Evolutionary conservation across 176 grass and related monocot species (phyloP), one percentile per base, ranked within the genome.

Genomic region (Eleusine coracana): DNA sequence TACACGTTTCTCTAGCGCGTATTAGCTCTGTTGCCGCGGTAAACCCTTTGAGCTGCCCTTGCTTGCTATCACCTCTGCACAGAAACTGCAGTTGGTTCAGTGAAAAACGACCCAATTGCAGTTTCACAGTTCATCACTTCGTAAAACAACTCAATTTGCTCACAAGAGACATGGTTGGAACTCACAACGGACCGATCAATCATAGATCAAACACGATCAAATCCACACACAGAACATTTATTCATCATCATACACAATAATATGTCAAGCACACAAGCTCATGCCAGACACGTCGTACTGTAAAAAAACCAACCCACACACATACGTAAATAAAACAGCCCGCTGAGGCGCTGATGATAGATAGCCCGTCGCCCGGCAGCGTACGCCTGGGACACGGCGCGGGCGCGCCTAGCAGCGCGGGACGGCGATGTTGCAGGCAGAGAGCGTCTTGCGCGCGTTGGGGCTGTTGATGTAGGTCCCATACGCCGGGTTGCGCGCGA

Each of bases 401-500:
- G 31, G 63, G 15, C 27, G 50, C 15, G 51, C 58, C 74, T 90
- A 90, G 88, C 88, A 86, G 16, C 1, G 8, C 9, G 88, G 88
- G 41, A 83, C 3, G 83, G 88, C 2, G 83, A 90, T 8, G 58
- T 31, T 3, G 88, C 88, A 90, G 50, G 59, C 0, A 7, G 5
- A 0, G 50, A 86, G 61, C 39, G 84, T 16, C 39, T 4, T 17
- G 60, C 60, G 74, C 11, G 84, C 29, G 74, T 10, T 68, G 79
- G 60, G 21, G 84, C 84, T 86, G 60, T 45, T 86, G 68, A 86
- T 79, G 84, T 90, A 90, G n/a, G 3, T 0, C 60, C 68, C 0
- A 74, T 86, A 90, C 7, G 50, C 68, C 21, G 84, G 88, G 88
- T 86, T 74, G 29, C 13, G 38, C 17, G 84, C 84, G 84, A 16